Conservation (phyloP, 352 stramenopile genomes). For the Phytophthora ohioensis region DNA sequence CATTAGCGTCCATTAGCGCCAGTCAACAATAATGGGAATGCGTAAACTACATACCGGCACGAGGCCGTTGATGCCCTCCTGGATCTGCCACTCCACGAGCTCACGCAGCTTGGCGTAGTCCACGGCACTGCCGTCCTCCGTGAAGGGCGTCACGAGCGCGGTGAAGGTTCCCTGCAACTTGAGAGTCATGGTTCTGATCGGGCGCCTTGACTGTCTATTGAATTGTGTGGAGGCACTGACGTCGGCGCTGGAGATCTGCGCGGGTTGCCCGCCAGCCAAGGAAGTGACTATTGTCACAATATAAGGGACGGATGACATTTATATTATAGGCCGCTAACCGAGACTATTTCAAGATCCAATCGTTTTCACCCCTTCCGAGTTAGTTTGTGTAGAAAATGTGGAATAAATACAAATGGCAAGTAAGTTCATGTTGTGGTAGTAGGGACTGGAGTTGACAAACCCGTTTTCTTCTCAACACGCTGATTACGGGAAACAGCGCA, state of each 20-base stretch:
- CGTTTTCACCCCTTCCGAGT: not conserved
- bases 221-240: conserved; percentile 35
- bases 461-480: conserved; percentile 34
- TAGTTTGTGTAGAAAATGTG: not conserved
- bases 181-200: conserved; percentile 42
- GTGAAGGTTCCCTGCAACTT: conserved; percentile 89
- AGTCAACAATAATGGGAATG: not conserved
- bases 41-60: conserved; percentile 84
- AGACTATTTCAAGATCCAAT: not conserved
- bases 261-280: conserved; percentile 14
- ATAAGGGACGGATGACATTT: not conserved
- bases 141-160: conserved; percentile 98
- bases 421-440: not conserved
- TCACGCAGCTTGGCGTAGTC: conserved; percentile 94
- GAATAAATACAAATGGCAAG: not conserved
- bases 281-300: conserved; percentile 6
- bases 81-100: conserved; percentile 94
- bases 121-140: conserved; percentile 87
- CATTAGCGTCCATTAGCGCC: conserved; percentile 5
- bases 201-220: conserved; percentile 35
- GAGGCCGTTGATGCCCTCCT: conserved; percentile 95
- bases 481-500: conserved; percentile 24
- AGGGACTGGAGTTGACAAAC: not conserved
- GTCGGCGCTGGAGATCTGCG: conserved; percentile 27
- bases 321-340: not conserved